These are phyloP conservation scores for Lumnitzera littorea DNA, from an alignment of 345 rosid species.

Conservation along the genomic window DNA sequence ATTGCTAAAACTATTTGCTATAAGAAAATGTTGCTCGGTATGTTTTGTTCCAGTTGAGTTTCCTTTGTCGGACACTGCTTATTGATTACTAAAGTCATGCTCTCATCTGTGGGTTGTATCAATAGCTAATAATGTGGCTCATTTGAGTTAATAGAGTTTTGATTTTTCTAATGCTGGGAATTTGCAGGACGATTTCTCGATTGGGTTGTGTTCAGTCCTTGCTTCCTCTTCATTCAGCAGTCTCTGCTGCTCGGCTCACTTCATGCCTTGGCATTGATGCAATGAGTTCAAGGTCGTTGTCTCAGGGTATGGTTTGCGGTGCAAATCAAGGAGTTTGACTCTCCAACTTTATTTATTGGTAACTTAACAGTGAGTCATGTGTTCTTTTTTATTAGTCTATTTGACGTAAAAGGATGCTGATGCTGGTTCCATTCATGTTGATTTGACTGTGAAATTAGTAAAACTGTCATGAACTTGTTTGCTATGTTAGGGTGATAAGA, in stretches of 20 bases:
- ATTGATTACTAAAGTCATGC: background rate
- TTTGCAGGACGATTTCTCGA: slow-evolving; percentile 53
- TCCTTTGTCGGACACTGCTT: background rate
- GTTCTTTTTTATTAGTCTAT: too few relatives aligned
- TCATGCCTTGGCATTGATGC: slow-evolving; percentile 86
- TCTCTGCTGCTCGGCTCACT: slow-evolving; percentile 78
- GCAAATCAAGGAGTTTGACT: slow-evolving; percentile 94
- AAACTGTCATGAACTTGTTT: too few relatives aligned
- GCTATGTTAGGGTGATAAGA: too few relatives aligned
- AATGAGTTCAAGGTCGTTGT: slow-evolving; percentile 67
- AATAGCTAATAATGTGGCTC: background rate
- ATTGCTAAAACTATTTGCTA: too few relatives aligned
- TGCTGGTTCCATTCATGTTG: too few relatives aligned
- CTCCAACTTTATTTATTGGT: too few relatives aligned
- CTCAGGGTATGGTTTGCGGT: slow-evolving; percentile 99
- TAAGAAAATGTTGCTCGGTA: background rate
- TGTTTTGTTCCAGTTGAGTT: too few relatives aligned
- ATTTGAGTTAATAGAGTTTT: background rate
- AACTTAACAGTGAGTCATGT: too few relatives aligned
- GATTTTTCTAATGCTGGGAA: background rate
- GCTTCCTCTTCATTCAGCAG: slow-evolving; percentile 74
- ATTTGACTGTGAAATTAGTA: too few relatives aligned
- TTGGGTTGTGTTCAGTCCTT: slow-evolving; percentile 73
- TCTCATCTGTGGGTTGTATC: background rate
- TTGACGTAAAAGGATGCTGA: too few relatives aligned